Evolutionary conservation across 192 early-diverging fungal genomes (phyloP).

Genomic region (Mortierella antarctica): DNA sequence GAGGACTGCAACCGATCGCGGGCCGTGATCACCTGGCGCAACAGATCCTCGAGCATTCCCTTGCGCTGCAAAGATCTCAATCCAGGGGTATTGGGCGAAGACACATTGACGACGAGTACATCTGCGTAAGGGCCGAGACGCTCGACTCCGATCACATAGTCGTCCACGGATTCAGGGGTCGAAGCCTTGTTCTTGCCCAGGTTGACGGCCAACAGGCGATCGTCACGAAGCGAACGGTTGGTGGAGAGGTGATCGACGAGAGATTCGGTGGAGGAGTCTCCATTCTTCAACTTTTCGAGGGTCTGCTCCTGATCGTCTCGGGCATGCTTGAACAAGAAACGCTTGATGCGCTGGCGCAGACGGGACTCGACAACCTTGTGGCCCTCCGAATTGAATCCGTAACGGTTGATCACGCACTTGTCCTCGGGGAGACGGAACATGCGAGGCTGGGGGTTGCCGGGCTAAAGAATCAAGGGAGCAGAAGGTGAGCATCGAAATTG

Average conservation of each 20-base stretch:
- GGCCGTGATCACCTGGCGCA: constrained; percentile 71
- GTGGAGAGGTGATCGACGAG: constrained; percentile 47
- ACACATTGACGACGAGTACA: constrained; percentile 91
- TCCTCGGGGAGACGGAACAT: constrained; percentile 85
- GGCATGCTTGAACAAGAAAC: constrained; percentile 60
- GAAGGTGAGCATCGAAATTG: not conserved
- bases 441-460: constrained; percentile 86
- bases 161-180: constrained; percentile 70
- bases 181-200: constrained; percentile 90
- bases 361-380: constrained; percentile 69
- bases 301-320: constrained; percentile 60
- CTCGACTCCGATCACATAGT: constrained; percentile 85
- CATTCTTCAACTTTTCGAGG: constrained; percentile 51
- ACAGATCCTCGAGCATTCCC: constrained; percentile 75
- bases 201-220: constrained; percentile 84
- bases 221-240: constrained; percentile 68
- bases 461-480: constrained; percentile 40
- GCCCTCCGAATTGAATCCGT: constrained; percentile 91
- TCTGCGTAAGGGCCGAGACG: constrained; percentile 84
- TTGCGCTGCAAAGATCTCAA: constrained; percentile 76
- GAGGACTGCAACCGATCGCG: constrained; percentile 54
- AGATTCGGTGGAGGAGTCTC: constrained; percentile 41
- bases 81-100: constrained; percentile 89
- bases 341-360: constrained; percentile 78
- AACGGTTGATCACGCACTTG: constrained; percentile 87